Conservation (phyloP, 2,329 filamentous ascomycete species). For the Fusarium agapanthi region DNA sequence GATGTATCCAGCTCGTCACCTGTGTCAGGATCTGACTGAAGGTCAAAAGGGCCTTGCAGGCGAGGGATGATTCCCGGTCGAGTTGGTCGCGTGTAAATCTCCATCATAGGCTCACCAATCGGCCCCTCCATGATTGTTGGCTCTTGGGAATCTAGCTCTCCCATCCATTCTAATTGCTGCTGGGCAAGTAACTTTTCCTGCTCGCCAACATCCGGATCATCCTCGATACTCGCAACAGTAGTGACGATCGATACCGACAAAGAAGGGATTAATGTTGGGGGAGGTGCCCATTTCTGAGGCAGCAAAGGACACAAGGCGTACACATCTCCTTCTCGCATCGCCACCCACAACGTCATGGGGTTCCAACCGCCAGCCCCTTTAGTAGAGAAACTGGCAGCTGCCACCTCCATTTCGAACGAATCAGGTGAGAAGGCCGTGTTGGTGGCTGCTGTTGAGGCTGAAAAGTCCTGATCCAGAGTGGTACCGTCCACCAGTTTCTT, state of each 20-base stretch:
- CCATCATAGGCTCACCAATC: constrained; percentile 57
- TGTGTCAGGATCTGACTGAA: constrained; percentile 63
- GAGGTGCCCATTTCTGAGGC: constrained; percentile 84
- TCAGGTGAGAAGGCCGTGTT: constrained; percentile 89
- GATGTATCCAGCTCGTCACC: constrained; percentile 65
- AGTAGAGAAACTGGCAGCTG: constrained; percentile 81
- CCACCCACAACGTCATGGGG: constrained; percentile 94
- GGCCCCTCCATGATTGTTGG: constrained; percentile 62
- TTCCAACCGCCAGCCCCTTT: constrained; percentile 84
- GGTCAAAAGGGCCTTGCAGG: constrained; percentile 69
- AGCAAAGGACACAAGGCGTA: constrained; percentile 93
- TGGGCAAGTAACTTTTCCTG: constrained; percentile 66
- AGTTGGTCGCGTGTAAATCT: constrained; percentile 66
- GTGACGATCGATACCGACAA: constrained; percentile 84
- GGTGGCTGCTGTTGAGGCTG: constrained; percentile 75
- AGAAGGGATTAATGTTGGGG: constrained; percentile 79
- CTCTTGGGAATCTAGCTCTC: constrained; percentile 70
- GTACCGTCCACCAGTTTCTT: constrained; percentile 88
- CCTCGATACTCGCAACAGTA: constrained; percentile 70
- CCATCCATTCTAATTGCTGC: constrained; percentile 74
- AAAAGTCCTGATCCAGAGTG: constrained; percentile 83
- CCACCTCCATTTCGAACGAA: constrained; percentile 91
- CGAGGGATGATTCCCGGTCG: constrained; percentile 67
- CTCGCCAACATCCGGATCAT: constrained; percentile 63
- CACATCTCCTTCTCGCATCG: constrained; percentile 92